A percentile compares a stretch with the other conserved stretches of the same genome.
Conservation (phyloP, 2,329 filamentous ascomycete genomes). For the Emmonsiellopsis sp. region DNA sequence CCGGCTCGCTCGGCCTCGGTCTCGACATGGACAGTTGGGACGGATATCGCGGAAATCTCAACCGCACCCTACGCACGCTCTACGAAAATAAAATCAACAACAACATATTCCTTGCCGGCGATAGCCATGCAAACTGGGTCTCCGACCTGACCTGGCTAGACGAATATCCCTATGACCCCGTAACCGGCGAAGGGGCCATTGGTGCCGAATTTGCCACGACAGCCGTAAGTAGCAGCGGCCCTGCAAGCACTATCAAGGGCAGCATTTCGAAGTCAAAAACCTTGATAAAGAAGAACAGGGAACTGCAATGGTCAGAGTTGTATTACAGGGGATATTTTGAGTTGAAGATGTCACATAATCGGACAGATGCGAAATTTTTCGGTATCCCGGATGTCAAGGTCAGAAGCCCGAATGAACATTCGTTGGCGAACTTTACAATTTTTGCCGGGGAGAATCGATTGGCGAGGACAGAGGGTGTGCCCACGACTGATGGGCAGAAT, state of each 20-base stretch:
- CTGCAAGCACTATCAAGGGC: slow-evolving; percentile 43
- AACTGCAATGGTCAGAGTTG: slow-evolving; percentile 62
- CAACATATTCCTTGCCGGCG: slow-evolving; percentile 63
- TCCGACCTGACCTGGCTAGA: slow-evolving; percentile 48
- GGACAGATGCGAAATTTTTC: slow-evolving; percentile 54
- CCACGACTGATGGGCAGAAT: slow-evolving; percentile 29
- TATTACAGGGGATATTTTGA: slow-evolving; percentile 68
- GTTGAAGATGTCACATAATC: slow-evolving; percentile 48
- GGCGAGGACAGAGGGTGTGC: slow-evolving; percentile 27
- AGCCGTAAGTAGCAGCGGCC: slow-evolving; percentile 52
- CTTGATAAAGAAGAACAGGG: slow-evolving; percentile 43
- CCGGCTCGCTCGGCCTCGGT: slow-evolving; percentile 2
- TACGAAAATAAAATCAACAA: slow-evolving; percentile 62
- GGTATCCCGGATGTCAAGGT: slow-evolving; percentile 43
- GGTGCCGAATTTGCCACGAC: slow-evolving; percentile 58
- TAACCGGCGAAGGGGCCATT: slow-evolving; percentile 45
- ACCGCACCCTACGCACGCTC: slow-evolving; percentile 57
- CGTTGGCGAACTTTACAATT: slow-evolving; percentile 38
- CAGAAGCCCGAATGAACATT: not conserved
- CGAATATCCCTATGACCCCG: slow-evolving; percentile 41
- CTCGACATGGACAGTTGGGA: not conserved
- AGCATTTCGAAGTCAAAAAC: slow-evolving; percentile 39
- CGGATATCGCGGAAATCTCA: slow-evolving; percentile 60
- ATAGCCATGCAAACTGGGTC: slow-evolving; percentile 59
- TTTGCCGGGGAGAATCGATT: slow-evolving; percentile 51